Conservation (phyloP, 208 protist species). For the Herpetomonas muscarum region DNA sequence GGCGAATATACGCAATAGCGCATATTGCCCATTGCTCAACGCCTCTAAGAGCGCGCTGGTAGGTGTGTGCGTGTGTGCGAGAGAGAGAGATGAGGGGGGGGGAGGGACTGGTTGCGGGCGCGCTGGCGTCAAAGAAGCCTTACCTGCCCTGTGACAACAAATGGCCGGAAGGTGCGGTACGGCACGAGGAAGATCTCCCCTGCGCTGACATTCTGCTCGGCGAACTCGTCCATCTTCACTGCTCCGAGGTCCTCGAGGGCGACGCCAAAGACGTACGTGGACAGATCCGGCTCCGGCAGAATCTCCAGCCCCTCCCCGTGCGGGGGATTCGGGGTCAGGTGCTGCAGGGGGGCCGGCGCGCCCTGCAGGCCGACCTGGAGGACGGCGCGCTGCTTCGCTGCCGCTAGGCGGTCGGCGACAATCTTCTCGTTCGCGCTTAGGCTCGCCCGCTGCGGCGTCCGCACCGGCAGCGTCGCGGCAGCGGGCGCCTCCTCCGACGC, state of each 20-base stretch:
- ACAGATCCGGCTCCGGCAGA: conserved; percentile 63
- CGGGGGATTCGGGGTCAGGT: conserved; percentile 52
- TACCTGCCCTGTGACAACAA: conserved; percentile 64
- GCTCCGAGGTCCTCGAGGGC: conserved; percentile 75
- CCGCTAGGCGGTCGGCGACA: conserved; percentile 72
- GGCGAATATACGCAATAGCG: no score
- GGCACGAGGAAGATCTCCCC: conserved; percentile 84
- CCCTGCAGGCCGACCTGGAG: conserved; percentile 56
- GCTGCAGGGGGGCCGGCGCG: conserved; percentile 49
- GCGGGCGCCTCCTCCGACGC: conserved; percentile 9
- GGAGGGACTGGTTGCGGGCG: no score
- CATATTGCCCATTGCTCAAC: no score
- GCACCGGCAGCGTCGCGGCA: conserved; percentile 15
- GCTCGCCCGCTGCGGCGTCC: conserved; percentile 38
- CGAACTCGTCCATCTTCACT: conserved; percentile 65
- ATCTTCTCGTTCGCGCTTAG: conserved; percentile 61
- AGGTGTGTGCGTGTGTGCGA: not conserved
- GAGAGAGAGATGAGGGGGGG: no score
- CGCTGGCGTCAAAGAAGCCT: conserved; percentile 45
- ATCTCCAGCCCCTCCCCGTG: conserved; percentile 77
- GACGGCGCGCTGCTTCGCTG: conserved; percentile 25
- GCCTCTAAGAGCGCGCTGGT: no score
- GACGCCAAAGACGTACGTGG: conserved; percentile 76
- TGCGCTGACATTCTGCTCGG: conserved; percentile 59
- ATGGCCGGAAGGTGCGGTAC: conserved; percentile 63